Evolutionary conservation across 2,329 filamentous ascomycete genomes (phyloP).

Genomic region (Hymenoscyphus repandus): DNA sequence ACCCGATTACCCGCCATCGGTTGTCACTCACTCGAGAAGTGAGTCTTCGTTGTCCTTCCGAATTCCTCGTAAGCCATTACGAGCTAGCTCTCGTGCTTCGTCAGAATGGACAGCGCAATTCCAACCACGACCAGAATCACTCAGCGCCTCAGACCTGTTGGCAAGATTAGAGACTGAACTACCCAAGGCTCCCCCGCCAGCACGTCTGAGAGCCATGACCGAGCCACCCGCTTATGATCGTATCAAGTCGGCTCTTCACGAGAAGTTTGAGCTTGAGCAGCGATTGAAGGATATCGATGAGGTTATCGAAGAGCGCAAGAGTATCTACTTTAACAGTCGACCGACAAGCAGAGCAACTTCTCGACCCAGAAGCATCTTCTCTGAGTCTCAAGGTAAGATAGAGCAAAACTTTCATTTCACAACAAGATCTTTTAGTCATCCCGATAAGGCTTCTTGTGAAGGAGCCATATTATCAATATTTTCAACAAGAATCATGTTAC

Average conservation of each 20-base stretch:
- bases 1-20: conserved; percentile 15
- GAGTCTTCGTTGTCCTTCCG: conserved; percentile 26
- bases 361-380: conserved; percentile 24
- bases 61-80: conserved; percentile 28
- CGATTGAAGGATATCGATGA: conserved; percentile 56
- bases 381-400: conserved; percentile 22
- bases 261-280: conserved; percentile 49
- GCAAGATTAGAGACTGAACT: conserved; percentile 22
- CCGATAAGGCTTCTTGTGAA: background rate
- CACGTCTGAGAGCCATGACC: conserved; percentile 26
- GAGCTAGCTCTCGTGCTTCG: conserved; percentile 23
- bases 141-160: conserved; percentile 24
- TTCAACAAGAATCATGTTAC: no score
- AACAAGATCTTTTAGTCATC: background rate
- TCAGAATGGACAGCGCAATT: conserved; percentile 22
- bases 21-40: conserved; percentile 24
- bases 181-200: conserved; percentile 22
- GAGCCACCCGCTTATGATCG: conserved; percentile 28
- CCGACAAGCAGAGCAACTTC: conserved; percentile 25
- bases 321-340: conserved; percentile 41
- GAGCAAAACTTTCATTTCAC: background rate
- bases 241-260: conserved; percentile 29
- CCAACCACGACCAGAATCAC: conserved; percentile 19
- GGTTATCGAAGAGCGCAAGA: conserved; percentile 52
- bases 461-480: background rate